Conservation (phyloP, 345 rosid species). For the Pistacia atlantica region DNA sequence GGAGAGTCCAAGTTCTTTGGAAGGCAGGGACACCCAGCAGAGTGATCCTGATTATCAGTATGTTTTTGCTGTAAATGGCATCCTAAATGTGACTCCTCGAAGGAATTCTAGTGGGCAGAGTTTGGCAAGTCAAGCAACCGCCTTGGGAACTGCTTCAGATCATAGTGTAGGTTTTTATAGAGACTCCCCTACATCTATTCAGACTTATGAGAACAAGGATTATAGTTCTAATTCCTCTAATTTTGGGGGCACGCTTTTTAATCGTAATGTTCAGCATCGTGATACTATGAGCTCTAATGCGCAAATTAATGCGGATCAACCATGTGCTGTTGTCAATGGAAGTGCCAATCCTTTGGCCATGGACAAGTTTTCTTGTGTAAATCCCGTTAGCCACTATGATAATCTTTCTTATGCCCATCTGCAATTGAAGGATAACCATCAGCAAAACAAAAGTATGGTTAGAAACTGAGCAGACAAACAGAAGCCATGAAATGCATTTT, state of each 20-base stretch:
- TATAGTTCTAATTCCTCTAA: slow-evolving; percentile 39
- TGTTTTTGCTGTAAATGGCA: slow-evolving; percentile 70
- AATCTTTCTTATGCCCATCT: slow-evolving; percentile 34
- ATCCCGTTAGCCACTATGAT: slow-evolving; percentile 35
- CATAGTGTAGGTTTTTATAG: slow-evolving; percentile 42
- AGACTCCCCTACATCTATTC: slow-evolving; percentile 51
- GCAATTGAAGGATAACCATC: slow-evolving; percentile 36
- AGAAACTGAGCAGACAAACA: slow-evolving; percentile 33
- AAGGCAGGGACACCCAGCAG: slow-evolving; percentile 44
- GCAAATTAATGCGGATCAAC: slow-evolving; percentile 22
- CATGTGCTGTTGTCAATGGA: slow-evolving; percentile 28
- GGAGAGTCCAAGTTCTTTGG: slow-evolving; percentile 57
- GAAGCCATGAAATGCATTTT: slow-evolving; percentile 33
- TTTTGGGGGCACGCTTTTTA: slow-evolving; percentile 29
- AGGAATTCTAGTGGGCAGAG: slow-evolving; percentile 55
- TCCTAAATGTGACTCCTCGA: slow-evolving; percentile 52
- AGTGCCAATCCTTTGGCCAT: slow-evolving; percentile 17
- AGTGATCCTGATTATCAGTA: slow-evolving; percentile 56
- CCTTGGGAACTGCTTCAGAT: slow-evolving; percentile 51
- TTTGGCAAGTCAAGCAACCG: slow-evolving; percentile 48
- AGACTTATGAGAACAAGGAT: slow-evolving; percentile 49
- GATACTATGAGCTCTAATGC: slow-evolving; percentile 25
- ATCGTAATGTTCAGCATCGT: slow-evolving; percentile 32
- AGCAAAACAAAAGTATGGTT: slow-evolving; percentile 34
- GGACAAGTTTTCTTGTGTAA: slow-evolving; percentile 28